Base-by-base conservation (phyloP, 257 asterid genomes). In the Misopates orontium region DNA sequence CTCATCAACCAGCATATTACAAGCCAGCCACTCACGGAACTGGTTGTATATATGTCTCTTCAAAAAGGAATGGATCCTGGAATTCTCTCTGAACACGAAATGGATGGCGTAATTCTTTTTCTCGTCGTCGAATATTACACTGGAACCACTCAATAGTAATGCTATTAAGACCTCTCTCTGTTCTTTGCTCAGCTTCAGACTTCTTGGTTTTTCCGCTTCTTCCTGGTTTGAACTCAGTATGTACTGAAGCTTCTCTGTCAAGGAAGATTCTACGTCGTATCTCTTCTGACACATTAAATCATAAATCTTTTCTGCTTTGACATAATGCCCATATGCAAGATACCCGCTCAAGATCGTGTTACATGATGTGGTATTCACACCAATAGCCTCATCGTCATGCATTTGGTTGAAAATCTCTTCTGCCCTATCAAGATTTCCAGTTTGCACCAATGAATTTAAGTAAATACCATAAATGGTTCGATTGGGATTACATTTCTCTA, bases 111-210 rank as follows among this genome's bases (percentile, higher is more conserved):
- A 77, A 39, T 67, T 80, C 77, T 64, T 82, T 22, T 66, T 77
- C 57, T 77, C 80, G 57, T 71, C 87, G 22, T 80, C 82, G 22
- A 80, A 71, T 71, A 56, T 74, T 45, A 88, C 80, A 62, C 71
- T 73, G 67, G 81, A 57, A 20, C 99, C 96, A 59, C 97, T 95
- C 66, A 93, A 68, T 40, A 93, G 81, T 73, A 86, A 69, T 71
- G 95, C 99, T 45, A 83, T 75, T 66, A 90, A 76, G 47, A 85
- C 82, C 71, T 90, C 99, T 69, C 99, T 80, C 64, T 93, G 95
- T 74, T 83, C 95, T 64, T 69, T 77, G 77, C 79, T 81, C 73
- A 93, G 95, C 82, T 83, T 90, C 80, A 63, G 71, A 71, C 62
- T 78, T 22, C 64, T 42, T 11, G 85, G 62, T 72, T 78, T 74